Evolutionary conservation across 1,284 basidiomycete species (phyloP).

Genomic region (Malassezia sympodialis): DNA sequence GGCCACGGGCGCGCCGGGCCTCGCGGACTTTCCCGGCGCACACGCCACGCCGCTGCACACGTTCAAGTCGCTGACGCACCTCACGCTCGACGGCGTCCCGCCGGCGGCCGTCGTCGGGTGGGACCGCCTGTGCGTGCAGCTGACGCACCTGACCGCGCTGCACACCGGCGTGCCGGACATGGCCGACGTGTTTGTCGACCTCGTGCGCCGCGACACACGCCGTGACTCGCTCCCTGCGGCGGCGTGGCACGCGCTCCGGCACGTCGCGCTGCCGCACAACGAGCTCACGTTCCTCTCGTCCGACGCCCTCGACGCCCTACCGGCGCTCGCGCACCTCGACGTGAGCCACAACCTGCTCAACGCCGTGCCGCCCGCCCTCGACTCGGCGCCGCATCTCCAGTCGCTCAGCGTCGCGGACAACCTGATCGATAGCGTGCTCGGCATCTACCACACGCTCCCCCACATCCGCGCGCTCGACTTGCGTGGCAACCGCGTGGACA

Average conservation of each 20-base stretch:
- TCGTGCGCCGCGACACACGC: slow-evolving; percentile 61
- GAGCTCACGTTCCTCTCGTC: slow-evolving; percentile 69
- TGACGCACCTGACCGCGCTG: slow-evolving; percentile 64
- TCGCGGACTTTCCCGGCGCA: slow-evolving; percentile 60
- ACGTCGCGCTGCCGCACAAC: slow-evolving; percentile 71
- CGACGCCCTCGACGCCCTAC: slow-evolving; percentile 52
- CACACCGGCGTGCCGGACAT: slow-evolving; percentile 72
- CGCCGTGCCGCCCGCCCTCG: slow-evolving; percentile 60
- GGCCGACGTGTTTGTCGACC: slow-evolving; percentile 65
- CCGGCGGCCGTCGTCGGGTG: slow-evolving; percentile 73
- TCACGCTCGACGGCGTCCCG: slow-evolving; percentile 69
- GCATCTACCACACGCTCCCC: slow-evolving; percentile 50
- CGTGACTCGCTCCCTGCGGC: slow-evolving; percentile 54
- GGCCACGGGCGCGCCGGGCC: slow-evolving; percentile 51
- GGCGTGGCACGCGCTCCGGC: slow-evolving; percentile 68
- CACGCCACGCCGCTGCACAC: slow-evolving; percentile 68
- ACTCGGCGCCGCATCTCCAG: slow-evolving; percentile 63
- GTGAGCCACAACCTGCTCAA: slow-evolving; percentile 50
- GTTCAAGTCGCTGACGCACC: slow-evolving; percentile 68
- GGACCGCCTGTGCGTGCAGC: slow-evolving; percentile 64
- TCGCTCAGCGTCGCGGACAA: slow-evolving; percentile 86
- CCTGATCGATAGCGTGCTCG: slow-evolving; percentile 87
- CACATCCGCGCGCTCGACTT: slow-evolving; percentile 35
- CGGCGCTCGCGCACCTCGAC: slow-evolving; percentile 49
- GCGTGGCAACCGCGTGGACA: slow-evolving; percentile 69